phyloP scores from a whole-genome alignment of 805 yeast genomes.

The Pichia membranifaciens region DNA sequence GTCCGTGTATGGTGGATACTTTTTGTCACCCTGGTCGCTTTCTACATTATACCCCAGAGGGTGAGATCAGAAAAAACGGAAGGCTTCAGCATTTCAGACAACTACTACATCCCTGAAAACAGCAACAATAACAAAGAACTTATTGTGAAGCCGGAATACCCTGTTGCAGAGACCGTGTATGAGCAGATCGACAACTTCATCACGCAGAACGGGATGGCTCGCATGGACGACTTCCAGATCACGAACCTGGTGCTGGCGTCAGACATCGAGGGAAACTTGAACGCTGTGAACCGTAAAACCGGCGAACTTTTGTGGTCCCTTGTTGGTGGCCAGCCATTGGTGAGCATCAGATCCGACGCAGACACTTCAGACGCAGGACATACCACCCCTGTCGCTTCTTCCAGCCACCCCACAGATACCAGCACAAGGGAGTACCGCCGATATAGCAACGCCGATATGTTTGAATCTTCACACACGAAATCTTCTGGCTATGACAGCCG shows the following conservation, averaged over 20 bases:
- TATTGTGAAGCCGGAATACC: neutral
- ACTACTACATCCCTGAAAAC: neutral
- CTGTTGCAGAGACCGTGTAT: neutral
- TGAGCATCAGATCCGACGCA: slow-evolving; percentile 28
- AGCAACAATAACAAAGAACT: slow-evolving; percentile 2
- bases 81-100: neutral
- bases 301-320: slow-evolving; percentile 78
- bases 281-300: slow-evolving; percentile 68
- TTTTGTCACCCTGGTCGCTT: neutral
- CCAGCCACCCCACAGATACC: neutral
- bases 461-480: neutral
- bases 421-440: neutral
- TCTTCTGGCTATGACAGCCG: neutral
- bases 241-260: slow-evolving; percentile 61
- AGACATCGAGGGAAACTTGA: slow-evolving; percentile 82
- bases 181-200: neutral
- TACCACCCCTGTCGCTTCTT: slow-evolving; percentile 7
- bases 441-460: neutral
- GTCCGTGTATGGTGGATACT: neutral
- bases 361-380: neutral
- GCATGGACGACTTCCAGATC: slow-evolving; percentile 26
- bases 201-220: slow-evolving; percentile 1
- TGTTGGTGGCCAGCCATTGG: slow-evolving; percentile 58
- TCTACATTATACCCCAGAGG: neutral
- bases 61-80: neutral